Conservation (phyloP, 495 filamentous ascomycete species). For the Thozetella sp. region DNA sequence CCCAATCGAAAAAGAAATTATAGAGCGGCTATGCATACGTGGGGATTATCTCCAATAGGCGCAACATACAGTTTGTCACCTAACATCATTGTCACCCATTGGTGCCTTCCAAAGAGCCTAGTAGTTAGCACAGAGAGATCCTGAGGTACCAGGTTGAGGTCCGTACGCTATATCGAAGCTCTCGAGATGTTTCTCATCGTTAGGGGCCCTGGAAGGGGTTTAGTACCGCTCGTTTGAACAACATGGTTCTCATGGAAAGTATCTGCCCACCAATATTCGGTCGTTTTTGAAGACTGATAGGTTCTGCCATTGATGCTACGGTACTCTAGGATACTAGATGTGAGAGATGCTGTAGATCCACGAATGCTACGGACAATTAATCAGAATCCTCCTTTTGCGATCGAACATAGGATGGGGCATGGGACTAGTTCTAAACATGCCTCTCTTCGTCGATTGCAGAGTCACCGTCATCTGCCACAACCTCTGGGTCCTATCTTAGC, state of each 20-base stretch:
- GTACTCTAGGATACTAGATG: slow-evolving; percentile 46
- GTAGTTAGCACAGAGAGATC: background rate
- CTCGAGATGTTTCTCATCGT: slow-evolving; percentile 21
- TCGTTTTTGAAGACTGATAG: slow-evolving; percentile 28
- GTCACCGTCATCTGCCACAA: no score
- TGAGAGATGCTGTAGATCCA: slow-evolving; percentile 43
- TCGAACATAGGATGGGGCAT: no score
- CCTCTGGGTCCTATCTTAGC: no score
- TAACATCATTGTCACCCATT: slow-evolving; percentile 29
- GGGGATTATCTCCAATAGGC: slow-evolving; percentile 41
- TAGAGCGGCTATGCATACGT: background rate
- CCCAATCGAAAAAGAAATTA: background rate
- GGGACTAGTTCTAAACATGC: no score
- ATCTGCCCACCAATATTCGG: slow-evolving; percentile 22
- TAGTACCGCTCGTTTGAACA: slow-evolving; percentile 14
- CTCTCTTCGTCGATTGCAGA: no score
- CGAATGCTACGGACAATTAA: no score
- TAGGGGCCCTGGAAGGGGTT: slow-evolving; percentile 17
- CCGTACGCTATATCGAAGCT: slow-evolving; percentile 23
- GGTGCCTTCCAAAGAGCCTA: slow-evolving; percentile 6
- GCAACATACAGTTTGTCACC: slow-evolving; percentile 57
- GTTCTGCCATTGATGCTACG: slow-evolving; percentile 39
- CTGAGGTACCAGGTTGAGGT: background rate
- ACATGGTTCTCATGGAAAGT: no score
- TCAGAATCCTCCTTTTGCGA: no score